phyloP scores from a whole-genome alignment of 345 rosid species.

The Raphanus sativus region DNA sequence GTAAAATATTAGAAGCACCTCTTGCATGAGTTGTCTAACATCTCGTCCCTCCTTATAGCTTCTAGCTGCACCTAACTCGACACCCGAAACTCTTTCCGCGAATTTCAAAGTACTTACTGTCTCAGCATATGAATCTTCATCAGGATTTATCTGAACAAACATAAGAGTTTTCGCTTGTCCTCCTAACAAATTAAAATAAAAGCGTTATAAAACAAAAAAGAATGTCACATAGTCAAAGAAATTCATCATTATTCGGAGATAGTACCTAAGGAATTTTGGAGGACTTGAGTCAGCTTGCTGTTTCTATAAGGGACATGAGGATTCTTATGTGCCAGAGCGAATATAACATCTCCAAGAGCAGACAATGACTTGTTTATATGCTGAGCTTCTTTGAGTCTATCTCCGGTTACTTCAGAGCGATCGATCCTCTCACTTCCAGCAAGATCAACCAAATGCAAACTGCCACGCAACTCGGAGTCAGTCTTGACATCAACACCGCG shows the following conservation, averaged over 20 bases:
- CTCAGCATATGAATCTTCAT: conserved; percentile 78
- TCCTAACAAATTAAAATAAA: conserved; percentile 43
- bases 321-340: conserved; percentile 76
- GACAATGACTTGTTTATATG: conserved; percentile 90
- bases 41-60: conserved; percentile 81
- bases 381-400: conserved; percentile 87
- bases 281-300: conserved; percentile 94
- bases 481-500: conserved; percentile 61
- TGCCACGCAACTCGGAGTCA: conserved; percentile 64
- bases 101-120: conserved; percentile 86
- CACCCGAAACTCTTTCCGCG: conserved; percentile 91
- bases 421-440: conserved; percentile 94
- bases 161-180: conserved; percentile 94
- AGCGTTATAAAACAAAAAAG: not conserved
- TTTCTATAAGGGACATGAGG: conserved; percentile 88
- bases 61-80: conserved; percentile 88
- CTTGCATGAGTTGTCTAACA: conserved; percentile 78
- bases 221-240: not conserved
- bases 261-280: conserved; percentile 85
- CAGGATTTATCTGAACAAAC: conserved; percentile 98
- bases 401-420: conserved; percentile 92
- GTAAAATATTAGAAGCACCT: conserved; percentile 42
- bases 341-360: conserved; percentile 92
- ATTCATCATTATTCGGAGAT: not conserved
- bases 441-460: conserved; percentile 84